Evolutionary conservation across 345 rosid species (phyloP).

Genomic region (Hibiscus mutabilis): DNA sequence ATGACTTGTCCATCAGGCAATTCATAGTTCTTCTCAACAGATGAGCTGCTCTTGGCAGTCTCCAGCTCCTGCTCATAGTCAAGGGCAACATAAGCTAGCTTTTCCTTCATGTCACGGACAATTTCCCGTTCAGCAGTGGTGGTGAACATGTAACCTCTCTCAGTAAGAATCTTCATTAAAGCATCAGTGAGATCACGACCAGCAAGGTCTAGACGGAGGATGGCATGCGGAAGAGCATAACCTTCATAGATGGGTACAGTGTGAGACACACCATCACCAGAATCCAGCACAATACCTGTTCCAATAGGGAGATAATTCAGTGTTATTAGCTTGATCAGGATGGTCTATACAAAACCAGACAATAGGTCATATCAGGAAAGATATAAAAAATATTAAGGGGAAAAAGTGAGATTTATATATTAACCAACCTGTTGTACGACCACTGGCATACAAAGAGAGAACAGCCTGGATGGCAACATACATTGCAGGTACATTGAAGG

Average conservation of each 20-base stretch:
- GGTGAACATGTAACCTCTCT: constrained; percentile 51
- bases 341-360: background rate
- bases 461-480: constrained; percentile 94
- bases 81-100: constrained; percentile 52
- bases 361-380: background rate
- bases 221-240: constrained; percentile 19
- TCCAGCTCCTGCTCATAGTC: constrained; percentile 63
- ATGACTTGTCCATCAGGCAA: constrained; percentile 60
- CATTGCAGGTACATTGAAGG: constrained; percentile 89
- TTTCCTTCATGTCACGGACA: constrained; percentile 85
- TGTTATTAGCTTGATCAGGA: background rate
- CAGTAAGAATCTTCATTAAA: constrained; percentile 34
- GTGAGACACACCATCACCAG: constrained; percentile 22
- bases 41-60: constrained; percentile 55
- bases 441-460: constrained; percentile 23
- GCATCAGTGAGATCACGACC: constrained; percentile 38
- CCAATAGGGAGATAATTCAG: background rate
- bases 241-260: constrained; percentile 21
- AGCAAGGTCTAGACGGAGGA: constrained; percentile 27
- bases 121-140: constrained; percentile 83
- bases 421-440: constrained; percentile 17
- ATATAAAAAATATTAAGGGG: background rate
- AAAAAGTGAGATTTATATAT: background rate
- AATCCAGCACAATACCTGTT: constrained; percentile 17
- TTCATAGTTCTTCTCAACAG: constrained; percentile 62